Percentiles rank a stretch among this genome's conserved stretches.
These are phyloP conservation scores for Lichtheimia ornata DNA, from an alignment of 371 early-diverging fungal genomes.

Conservation along the genomic window DNA sequence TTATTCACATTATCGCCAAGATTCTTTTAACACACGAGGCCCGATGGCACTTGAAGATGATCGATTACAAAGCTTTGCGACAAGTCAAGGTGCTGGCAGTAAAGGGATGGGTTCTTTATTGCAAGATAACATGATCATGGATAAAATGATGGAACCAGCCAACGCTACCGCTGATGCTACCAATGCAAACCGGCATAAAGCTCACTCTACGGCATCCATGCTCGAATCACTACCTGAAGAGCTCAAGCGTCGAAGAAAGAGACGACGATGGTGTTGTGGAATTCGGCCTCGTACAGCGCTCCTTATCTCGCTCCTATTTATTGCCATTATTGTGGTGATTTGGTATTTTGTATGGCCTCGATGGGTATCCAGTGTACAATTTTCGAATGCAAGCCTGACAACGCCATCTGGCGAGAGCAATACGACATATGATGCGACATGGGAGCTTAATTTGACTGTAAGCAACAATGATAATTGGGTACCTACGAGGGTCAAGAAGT, in stretches of 20 bases:
- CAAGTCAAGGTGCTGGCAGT: not conserved
- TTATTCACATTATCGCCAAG: conserved; percentile 41
- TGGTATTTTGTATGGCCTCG: conserved; percentile 55
- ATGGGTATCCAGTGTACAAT: not conserved
- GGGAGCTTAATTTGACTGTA: conserved; percentile 23
- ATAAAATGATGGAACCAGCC: conserved; percentile 29
- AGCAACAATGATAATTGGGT: conserved; percentile 32
- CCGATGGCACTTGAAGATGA: conserved; percentile 43
- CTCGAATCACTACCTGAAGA: not conserved
- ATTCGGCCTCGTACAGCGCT: conserved; percentile 25
- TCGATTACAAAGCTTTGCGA: not conserved
- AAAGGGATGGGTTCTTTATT: conserved; percentile 36
- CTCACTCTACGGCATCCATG: not conserved
- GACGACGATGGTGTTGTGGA: conserved; percentile 26
- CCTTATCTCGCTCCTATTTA: conserved; percentile 24
- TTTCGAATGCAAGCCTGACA: not conserved
- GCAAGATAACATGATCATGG: conserved; percentile 48
- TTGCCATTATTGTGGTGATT: conserved; percentile 25
- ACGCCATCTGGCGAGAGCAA: not conserved
- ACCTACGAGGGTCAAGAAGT: conserved; percentile 20
- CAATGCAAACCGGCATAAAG: not conserved
- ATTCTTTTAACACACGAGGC: conserved; percentile 25
- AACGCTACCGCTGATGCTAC: not conserved
- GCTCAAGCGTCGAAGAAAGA: conserved; percentile 27
- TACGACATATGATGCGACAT: conserved; percentile 1